A percentile compares a stretch with the other conserved stretches of the same genome.
Evolutionary conservation across 306 rosid genomes (phyloP).

Genomic region (Cucumis hystrix): DNA sequence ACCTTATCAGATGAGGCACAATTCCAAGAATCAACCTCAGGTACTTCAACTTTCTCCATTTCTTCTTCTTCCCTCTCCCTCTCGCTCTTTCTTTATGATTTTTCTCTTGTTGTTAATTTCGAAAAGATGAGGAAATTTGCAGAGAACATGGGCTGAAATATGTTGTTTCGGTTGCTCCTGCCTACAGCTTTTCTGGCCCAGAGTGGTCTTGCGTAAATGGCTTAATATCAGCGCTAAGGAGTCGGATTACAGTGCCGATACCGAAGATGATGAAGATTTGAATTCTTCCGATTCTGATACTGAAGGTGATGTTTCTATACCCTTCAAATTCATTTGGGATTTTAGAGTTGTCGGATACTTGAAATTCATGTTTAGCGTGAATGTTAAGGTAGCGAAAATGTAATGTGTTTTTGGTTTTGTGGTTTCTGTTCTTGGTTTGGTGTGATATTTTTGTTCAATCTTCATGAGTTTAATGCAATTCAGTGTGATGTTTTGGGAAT

Average conservation of each 20-base stretch:
- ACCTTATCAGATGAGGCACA: slow-evolving; percentile 33
- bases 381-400: not conserved
- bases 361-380: not conserved
- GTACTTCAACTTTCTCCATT: slow-evolving; percentile 15
- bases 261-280: slow-evolving; percentile 36
- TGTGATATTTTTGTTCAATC: not conserved
- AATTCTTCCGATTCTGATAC: slow-evolving; percentile 34
- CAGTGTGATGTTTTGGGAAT: not conserved
- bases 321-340: not conserved
- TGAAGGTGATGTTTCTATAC: slow-evolving; percentile 23
- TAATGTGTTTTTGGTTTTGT: not conserved
- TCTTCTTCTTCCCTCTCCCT: slow-evolving; percentile 6
- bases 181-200: slow-evolving; percentile 70
- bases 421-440: not conserved
- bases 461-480: not conserved
- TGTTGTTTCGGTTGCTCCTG: slow-evolving; percentile 46
- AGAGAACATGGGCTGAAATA: slow-evolving; percentile 56
- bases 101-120: slow-evolving; percentile 17
- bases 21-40: slow-evolving; percentile 34
- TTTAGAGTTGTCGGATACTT: not conserved
- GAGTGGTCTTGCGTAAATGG: slow-evolving; percentile 67
- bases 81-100: not conserved
- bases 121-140: slow-evolving; percentile 47
- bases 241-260: slow-evolving; percentile 58
- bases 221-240: slow-evolving; percentile 44